These are phyloP conservation scores for Saccharomyces hybrid DNA, from an alignment of 1,139 yeast species.

Conservation along the genomic window DNA sequence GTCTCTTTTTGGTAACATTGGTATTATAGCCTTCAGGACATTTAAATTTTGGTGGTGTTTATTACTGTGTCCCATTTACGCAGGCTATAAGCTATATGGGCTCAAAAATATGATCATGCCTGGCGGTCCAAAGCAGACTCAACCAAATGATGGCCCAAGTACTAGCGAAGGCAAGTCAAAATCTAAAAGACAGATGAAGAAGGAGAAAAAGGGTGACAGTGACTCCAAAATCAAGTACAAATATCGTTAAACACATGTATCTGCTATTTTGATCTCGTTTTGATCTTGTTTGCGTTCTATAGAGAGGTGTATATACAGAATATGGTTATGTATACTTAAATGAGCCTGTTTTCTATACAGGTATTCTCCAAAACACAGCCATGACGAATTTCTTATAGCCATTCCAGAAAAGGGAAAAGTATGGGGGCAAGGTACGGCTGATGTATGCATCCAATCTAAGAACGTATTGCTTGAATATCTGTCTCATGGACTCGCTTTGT, in stretches of 20 bases:
- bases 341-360: slow-evolving; percentile 6
- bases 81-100: slow-evolving; percentile 22
- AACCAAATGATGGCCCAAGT: slow-evolving; percentile 3
- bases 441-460: slow-evolving; percentile 5
- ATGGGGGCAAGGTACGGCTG: slow-evolving; percentile 6
- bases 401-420: slow-evolving; percentile 14
- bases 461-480: slow-evolving; percentile 12
- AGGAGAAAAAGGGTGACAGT: slow-evolving; percentile 27
- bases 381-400: slow-evolving; percentile 14
- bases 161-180: slow-evolving; percentile 8
- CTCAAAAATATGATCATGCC: slow-evolving; percentile 18
- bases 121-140: not conserved
- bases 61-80: slow-evolving; percentile 20
- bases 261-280: not conserved
- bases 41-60: slow-evolving; percentile 21
- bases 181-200: slow-evolving; percentile 30
- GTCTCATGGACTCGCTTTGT: slow-evolving; percentile 19
- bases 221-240: slow-evolving; percentile 23
- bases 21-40: slow-evolving; percentile 23
- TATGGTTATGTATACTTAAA: slow-evolving; percentile 1
- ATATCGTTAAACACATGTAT: not conserved
- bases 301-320: not conserved
- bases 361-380: slow-evolving; percentile 11
- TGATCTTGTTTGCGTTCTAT: not conserved
- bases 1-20: slow-evolving; percentile 23